Percentiles rank a stretch among this genome's conserved stretches.
phyloP scores from a whole-genome alignment of 768 basidiomycete genomes.

The Pholiota molesta region DNA sequence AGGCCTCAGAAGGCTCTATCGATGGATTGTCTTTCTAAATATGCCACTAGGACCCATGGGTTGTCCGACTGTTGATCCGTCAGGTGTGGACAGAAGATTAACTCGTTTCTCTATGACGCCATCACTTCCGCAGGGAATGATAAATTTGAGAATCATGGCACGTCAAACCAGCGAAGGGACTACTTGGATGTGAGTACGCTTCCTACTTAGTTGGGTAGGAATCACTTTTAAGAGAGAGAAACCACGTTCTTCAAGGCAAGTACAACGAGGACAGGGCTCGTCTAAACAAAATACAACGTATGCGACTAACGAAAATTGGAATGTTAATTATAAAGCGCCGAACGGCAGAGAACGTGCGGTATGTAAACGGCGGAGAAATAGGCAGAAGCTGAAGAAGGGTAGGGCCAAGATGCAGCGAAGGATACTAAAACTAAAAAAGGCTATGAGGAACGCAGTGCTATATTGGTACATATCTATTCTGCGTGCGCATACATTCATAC shows the following conservation, averaged over 20 bases:
- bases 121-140: neutral
- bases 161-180: too few relatives aligned
- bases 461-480: slow-evolving; percentile 1
- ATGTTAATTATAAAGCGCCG: slow-evolving; percentile 3
- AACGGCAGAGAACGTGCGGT: neutral
- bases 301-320: neutral
- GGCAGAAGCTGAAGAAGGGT: neutral
- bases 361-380: neutral
- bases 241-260: neutral
- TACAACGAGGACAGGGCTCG: slow-evolving; percentile 7
- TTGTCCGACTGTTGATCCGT: neutral
- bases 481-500: neutral
- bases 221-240: too few relatives aligned
- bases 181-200: too few relatives aligned
- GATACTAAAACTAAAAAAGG: neutral
- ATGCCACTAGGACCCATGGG: neutral
- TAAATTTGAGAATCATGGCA: too few relatives aligned
- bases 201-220: too few relatives aligned
- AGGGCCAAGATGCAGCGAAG: neutral
- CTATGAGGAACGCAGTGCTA: neutral
- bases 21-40: neutral
- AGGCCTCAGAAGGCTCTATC: neutral
- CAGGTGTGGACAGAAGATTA: neutral
- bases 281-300: slow-evolving; percentile 5
- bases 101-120: too few relatives aligned